Evolutionary conservation across 1,284 basidiomycete species (phyloP).

Genomic region (Paramarasmius palmivorus): DNA sequence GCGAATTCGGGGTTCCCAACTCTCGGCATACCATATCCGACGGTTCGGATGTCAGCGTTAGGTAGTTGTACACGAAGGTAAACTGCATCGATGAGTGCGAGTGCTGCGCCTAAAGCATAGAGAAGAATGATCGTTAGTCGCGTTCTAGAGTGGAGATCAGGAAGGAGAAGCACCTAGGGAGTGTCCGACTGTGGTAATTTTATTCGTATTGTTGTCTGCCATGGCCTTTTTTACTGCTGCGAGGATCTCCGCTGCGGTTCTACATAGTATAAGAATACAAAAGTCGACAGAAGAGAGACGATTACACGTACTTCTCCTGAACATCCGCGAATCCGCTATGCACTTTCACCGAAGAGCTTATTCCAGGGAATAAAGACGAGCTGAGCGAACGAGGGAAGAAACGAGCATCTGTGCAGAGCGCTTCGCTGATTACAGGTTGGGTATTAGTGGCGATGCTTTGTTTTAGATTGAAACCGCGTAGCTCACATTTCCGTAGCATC

Average conservation of each 20-base stretch:
- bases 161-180: conserved; percentile 35
- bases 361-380: conserved; percentile 56
- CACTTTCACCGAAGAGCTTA: conserved; percentile 46
- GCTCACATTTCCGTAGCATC: conserved; percentile 49
- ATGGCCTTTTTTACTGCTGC: conserved; percentile 47
- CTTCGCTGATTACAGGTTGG: conserved; percentile 39
- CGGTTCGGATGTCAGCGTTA: conserved; percentile 27
- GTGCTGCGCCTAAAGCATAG: conserved; percentile 40
- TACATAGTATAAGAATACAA: conserved; percentile 23
- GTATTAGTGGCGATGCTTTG: background rate
- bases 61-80: conserved; percentile 34
- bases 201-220: conserved; percentile 34
- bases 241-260: conserved; percentile 50
- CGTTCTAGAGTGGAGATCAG: background rate
- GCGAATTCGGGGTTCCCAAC: conserved; percentile 66
- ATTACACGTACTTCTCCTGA: conserved; percentile 50
- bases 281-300: background rate
- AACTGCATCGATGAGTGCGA: conserved; percentile 46
- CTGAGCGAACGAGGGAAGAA: conserved; percentile 41
- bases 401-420: conserved; percentile 55
- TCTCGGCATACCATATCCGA: conserved; percentile 59
- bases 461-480: conserved; percentile 18
- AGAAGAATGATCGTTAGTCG: too few species aligned
- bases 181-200: conserved; percentile 55
- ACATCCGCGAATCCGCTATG: conserved; percentile 60